Conservation (phyloP, 2,329 filamentous ascomycete genomes). For the Cordyceps cicadae region DNA sequence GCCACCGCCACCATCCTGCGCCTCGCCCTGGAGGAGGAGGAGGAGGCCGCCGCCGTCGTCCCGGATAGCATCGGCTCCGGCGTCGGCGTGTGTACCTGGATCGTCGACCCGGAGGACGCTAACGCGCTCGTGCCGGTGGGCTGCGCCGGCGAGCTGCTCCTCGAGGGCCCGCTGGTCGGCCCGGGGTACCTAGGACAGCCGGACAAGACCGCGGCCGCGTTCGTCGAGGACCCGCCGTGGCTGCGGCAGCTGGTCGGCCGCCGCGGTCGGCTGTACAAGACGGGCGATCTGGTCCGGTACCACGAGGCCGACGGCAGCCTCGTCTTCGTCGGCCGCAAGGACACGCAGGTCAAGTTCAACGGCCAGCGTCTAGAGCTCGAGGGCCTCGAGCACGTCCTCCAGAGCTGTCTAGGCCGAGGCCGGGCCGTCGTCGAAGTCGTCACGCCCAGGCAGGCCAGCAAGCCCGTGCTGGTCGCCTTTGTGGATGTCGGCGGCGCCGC, state of each 20-base stretch:
- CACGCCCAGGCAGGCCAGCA: not conserved
- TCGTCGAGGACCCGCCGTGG: conserved; percentile 5
- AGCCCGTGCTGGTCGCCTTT: not conserved
- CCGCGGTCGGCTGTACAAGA: conserved; percentile 16
- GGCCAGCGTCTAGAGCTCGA: conserved; percentile 44
- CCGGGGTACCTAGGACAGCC: conserved; percentile 13
- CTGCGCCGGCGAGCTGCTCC: conserved; percentile 14
- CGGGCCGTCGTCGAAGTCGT: not conserved
- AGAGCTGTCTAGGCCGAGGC: not conserved
- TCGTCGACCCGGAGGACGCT: conserved; percentile 7
- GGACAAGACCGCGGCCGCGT: conserved; percentile 18
- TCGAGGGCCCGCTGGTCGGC: conserved; percentile 15
- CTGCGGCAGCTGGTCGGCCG: not conserved
- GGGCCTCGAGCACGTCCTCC: conserved; percentile 16
- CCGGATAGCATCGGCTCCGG: conserved; percentile 10
- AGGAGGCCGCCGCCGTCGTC: too few relatives aligned
- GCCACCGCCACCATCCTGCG: not conserved
- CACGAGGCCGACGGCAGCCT: conserved; percentile 27
- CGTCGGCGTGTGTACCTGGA: conserved; percentile 1
- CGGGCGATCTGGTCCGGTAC: conserved; percentile 20
- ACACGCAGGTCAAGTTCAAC: conserved; percentile 47
- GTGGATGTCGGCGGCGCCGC: not conserved
- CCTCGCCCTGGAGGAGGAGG: not conserved
- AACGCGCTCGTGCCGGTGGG: conserved; percentile 13
- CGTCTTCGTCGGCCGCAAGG: conserved; percentile 39